Evolutionary conservation across 1,284 basidiomycete species (phyloP).

Genomic region (Cutaneotrichosporon cavernicola): DNA sequence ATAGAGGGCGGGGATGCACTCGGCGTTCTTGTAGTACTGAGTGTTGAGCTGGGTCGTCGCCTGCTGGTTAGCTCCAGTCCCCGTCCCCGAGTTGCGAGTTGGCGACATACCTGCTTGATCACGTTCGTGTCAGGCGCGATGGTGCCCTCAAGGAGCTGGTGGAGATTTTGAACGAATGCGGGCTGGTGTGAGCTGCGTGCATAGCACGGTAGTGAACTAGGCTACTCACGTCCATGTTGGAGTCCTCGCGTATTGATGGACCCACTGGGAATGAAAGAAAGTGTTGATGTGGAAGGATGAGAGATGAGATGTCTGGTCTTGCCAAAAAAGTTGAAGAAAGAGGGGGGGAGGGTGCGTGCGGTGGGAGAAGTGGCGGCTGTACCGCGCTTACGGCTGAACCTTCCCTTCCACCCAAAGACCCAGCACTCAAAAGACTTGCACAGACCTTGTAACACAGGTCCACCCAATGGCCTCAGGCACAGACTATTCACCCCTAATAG

Average conservation of each 20-base stretch:
- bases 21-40: constrained; percentile 85
- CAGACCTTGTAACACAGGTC: neutral
- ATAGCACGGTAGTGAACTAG: neutral
- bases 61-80: constrained; percentile 53
- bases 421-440: neutral
- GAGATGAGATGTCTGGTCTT: constrained; percentile 14
- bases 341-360: neutral
- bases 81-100: too few relatives aligned
- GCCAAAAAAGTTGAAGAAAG: constrained; percentile 2
- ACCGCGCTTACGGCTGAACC: neutral
- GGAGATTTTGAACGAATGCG: constrained; percentile 63
- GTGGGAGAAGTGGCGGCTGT: too few relatives aligned
- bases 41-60: constrained; percentile 88
- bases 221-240: constrained; percentile 31
- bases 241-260: constrained; percentile 6
- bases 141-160: constrained; percentile 77
- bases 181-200: constrained; percentile 17
- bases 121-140: constrained; percentile 80
- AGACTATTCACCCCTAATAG: neutral
- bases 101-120: constrained; percentile 74
- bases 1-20: constrained; percentile 88
- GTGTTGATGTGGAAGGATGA: constrained; percentile 14
- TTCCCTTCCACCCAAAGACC: neutral
- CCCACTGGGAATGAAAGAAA: constrained; percentile 10
- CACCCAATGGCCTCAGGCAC: neutral